Percentiles rank a stretch among this genome's conserved stretches.
Evolutionary conservation across 768 basidiomycete species (phyloP).

Genomic region (Xanthoconium purpureum): DNA sequence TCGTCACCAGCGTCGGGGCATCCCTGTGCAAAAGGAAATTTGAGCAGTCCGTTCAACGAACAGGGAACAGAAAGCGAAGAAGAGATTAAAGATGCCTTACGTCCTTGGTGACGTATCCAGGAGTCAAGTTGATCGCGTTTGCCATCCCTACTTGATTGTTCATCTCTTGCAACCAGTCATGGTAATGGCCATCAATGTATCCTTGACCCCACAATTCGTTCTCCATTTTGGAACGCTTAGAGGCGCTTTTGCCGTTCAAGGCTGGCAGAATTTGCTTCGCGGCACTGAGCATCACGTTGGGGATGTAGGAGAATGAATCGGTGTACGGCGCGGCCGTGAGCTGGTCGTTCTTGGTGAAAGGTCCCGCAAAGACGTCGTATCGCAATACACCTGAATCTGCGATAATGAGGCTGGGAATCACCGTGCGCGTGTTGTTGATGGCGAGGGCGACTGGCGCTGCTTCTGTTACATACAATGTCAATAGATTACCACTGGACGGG

Average conservation of each 20-base stretch:
- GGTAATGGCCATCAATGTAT: constrained; percentile 49
- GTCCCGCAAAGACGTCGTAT: constrained; percentile 63
- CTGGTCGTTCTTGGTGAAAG: constrained; percentile 80
- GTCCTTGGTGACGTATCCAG: constrained; percentile 77
- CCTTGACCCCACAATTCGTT: constrained; percentile 39
- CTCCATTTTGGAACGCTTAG: constrained; percentile 12
- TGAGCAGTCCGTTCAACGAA: background rate
- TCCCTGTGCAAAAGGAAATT: constrained; percentile 34
- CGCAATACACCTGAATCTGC: constrained; percentile 62
- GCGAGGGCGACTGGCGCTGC: constrained; percentile 54
- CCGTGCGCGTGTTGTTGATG: constrained; percentile 60
- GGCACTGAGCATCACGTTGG: constrained; percentile 47
- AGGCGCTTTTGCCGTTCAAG: constrained; percentile 44
- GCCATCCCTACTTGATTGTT: constrained; percentile 26
- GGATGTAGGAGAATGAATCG: constrained; percentile 61
- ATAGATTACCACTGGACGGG: constrained; percentile 56
- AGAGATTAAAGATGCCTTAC: constrained; percentile 34
- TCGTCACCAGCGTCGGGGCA: constrained; percentile 81
- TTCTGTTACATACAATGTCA: constrained; percentile 55
- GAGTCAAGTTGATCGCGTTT: constrained; percentile 49
- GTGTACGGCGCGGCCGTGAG: constrained; percentile 70
- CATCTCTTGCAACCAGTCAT: constrained; percentile 61
- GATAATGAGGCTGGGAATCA: constrained; percentile 61
- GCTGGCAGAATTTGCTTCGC: constrained; percentile 53
- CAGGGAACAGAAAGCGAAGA: background rate